Base-by-base conservation (phyloP, 2,329 filamentous ascomycete species). In the Talaromyces sp. region DNA sequence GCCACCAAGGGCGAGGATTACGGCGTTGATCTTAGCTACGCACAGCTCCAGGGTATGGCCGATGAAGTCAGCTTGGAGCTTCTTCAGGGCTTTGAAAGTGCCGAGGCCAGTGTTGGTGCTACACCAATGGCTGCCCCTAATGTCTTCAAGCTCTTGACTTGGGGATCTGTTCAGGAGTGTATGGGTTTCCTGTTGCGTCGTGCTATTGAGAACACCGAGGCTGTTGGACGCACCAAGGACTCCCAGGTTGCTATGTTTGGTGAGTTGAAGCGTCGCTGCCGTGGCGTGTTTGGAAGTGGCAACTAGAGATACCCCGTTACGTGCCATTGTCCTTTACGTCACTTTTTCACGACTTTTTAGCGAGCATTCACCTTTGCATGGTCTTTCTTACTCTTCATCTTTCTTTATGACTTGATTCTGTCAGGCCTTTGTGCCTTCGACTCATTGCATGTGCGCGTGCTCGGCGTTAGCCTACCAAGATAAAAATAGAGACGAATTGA, bases 11-110 rank as follows among this genome's bases (percentile, higher is more conserved):
- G 80, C 33, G 69, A 75, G 58, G 46, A 61, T 42, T 66, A 69
- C 43, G 67, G 71, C 35, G 70, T 76, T 42, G 75, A 80, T 13
- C 72, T 84, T 2, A 74, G 76, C 32, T 91, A 90, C 70, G 89
- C 89, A 2, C 92, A 97, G 75, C 82, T 97, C 1, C 89, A 93
- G 77, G 92, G 93, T 36, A 97, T 97, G 93, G 93, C 93, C 1
- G 93, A 97, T 63, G 92, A 97, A 69, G 86, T 97, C 47, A 91
- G 87, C 52, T 81, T 82, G 60, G 77, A 79, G 33, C 70, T 86
- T 1, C 73, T 85, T 14, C 73, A 82, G 52, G 74, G 63, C 57
- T 72, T 65, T 63, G 65, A 63, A 62, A 65, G 55, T 17, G 60
- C 64, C 13, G 65, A 65, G 47, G 52, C 51, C 22, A 49, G 54